These are phyloP conservation scores for Prunella vulgaris DNA, from an alignment of 257 asterid genomes.

Conservation along the genomic window DNA sequence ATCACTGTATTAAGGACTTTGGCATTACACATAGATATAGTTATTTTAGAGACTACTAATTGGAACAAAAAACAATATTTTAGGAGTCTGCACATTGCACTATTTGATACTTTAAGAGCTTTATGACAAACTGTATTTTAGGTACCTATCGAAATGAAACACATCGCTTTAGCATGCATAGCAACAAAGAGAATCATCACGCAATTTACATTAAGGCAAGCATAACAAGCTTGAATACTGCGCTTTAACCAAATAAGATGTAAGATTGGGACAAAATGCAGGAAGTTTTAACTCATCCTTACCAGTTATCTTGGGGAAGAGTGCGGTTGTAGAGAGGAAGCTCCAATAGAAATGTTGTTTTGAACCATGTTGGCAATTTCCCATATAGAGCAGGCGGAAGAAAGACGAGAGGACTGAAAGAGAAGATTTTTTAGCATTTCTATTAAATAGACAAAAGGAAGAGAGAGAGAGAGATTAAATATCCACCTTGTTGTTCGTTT, in stretches of 20 bases:
- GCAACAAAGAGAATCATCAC: not conserved
- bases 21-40: not conserved
- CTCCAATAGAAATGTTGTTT: conserved; percentile 65
- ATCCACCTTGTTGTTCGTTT: conserved; percentile 80
- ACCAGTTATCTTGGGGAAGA: conserved; percentile 80
- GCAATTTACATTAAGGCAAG: not conserved
- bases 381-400: conserved; percentile 88
- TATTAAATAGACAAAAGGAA: no score
- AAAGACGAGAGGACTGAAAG: conserved; percentile 76
- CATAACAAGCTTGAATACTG: not conserved
- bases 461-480: not conserved
- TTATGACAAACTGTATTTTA: not conserved
- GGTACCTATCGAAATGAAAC: not conserved
- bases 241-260: not conserved
- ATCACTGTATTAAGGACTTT: not conserved
- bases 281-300: conserved; percentile 9
- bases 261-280: not conserved
- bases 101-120: not conserved
- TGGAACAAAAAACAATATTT: not conserved
- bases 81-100: not conserved
- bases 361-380: conserved; percentile 66
- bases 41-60: not conserved
- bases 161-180: not conserved
- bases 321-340: conserved; percentile 76
- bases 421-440: not conserved